phyloP scores from a whole-genome alignment of 2,329 filamentous ascomycete species.

The Epichloe amarillans region DNA sequence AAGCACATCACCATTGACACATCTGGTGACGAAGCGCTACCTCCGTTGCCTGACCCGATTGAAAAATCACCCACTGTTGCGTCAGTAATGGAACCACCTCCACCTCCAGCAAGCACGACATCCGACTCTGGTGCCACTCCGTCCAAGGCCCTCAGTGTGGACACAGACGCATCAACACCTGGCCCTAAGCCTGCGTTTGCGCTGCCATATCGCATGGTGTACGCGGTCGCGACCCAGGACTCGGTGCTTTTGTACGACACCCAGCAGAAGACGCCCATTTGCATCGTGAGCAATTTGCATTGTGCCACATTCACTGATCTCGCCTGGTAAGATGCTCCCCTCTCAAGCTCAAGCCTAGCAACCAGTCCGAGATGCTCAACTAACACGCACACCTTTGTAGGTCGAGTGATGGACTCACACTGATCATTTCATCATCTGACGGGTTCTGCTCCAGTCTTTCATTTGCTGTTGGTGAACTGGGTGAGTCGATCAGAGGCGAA shows the following conservation, averaged over 20 bases:
- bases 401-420: constrained; percentile 37
- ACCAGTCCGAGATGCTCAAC: background rate
- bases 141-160: constrained; percentile 32
- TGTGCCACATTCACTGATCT: constrained; percentile 96
- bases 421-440: constrained; percentile 95
- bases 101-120: constrained; percentile 40
- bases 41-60: constrained; percentile 70
- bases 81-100: constrained; percentile 74
- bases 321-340: constrained; percentile 52
- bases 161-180: constrained; percentile 35
- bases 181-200: constrained; percentile 62
- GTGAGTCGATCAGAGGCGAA: constrained; percentile 64
- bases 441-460: constrained; percentile 91
- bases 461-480: constrained; percentile 73
- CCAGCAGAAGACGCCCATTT: constrained; percentile 86
- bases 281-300: constrained; percentile 91
- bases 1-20: constrained; percentile 93
- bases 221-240: constrained; percentile 94
- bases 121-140: constrained; percentile 36
- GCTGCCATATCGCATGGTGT: constrained; percentile 85
- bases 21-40: constrained; percentile 70
- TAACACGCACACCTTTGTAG: constrained; percentile 21
- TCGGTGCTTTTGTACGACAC: constrained; percentile 93
- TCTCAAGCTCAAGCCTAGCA: background rate
- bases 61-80: constrained; percentile 43